phyloP scores from a whole-genome alignment of 2,329 filamentous ascomycete genomes.

The Purpureocillium lavendulum region DNA sequence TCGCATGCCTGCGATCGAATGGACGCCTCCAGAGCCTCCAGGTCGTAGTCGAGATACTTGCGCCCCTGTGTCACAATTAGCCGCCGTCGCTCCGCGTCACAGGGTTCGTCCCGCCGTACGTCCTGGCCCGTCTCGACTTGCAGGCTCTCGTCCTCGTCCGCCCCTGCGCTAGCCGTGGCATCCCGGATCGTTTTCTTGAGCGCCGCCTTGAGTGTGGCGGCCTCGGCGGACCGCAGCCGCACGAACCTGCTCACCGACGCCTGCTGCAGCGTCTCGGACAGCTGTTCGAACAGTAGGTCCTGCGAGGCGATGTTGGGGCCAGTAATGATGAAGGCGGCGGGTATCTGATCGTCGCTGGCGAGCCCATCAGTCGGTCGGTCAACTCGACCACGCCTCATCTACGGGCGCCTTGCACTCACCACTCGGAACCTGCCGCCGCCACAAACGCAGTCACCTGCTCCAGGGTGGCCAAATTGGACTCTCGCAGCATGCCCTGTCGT shows the following conservation, averaged over 20 bases:
- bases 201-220: conserved; percentile 63
- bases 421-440: conserved; percentile 22
- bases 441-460: conserved; percentile 51
- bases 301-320: conserved; percentile 74
- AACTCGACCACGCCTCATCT: neutral
- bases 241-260: conserved; percentile 49
- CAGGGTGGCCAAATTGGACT: conserved; percentile 53
- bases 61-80: conserved; percentile 35
- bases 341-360: conserved; percentile 41
- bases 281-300: conserved; percentile 62
- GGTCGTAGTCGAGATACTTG: conserved; percentile 68
- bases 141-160: conserved; percentile 49
- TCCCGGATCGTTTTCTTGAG: conserved; percentile 68
- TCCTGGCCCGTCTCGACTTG: conserved; percentile 36
- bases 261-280: conserved; percentile 47
- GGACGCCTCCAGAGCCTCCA: conserved; percentile 60
- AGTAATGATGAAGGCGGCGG: conserved; percentile 65
- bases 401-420: conserved; percentile 13
- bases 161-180: conserved; percentile 36
- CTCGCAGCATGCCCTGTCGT: conserved; percentile 43
- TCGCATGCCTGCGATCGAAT: conserved; percentile 42
- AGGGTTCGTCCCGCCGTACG: conserved; percentile 25
- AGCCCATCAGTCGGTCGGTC: conserved; percentile 6
- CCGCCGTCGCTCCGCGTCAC: neutral
- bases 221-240: conserved; percentile 60